Evolutionary conservation across 306 rosid species (phyloP).

Genomic region (Prunus mume): DNA sequence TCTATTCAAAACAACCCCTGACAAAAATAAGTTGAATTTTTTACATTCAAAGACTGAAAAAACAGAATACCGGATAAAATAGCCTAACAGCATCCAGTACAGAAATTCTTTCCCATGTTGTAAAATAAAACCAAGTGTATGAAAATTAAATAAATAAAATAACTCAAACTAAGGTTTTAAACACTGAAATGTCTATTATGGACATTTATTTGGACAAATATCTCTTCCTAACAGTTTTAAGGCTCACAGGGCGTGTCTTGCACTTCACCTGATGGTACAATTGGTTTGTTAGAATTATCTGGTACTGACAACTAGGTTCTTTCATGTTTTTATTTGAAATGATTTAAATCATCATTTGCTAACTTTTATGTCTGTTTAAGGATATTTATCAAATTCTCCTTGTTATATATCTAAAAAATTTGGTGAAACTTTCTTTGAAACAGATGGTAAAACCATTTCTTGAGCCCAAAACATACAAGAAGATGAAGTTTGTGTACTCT

Average conservation of each 20-base stretch:
- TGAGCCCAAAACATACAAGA: conserved; percentile 61
- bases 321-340: neutral
- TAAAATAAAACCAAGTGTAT: too few relatives aligned
- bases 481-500: conserved; percentile 68
- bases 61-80: too few relatives aligned
- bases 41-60: neutral
- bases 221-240: neutral
- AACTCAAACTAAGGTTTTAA: neutral
- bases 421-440: conserved; percentile 2
- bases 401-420: neutral
- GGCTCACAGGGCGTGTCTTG: neutral
- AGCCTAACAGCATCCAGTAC: neutral
- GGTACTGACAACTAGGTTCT: neutral
- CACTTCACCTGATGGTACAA: neutral
- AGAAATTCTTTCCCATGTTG: neutral
- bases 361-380: neutral
- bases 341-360: neutral
- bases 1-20: neutral
- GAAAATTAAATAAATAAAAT: neutral
- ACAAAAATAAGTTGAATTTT: neutral
- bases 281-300: neutral
- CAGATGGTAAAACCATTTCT: conserved; percentile 84
- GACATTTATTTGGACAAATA: neutral
- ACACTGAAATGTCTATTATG: too few relatives aligned
- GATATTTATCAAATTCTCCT: neutral